Evolutionary conservation across 345 rosid species (phyloP), one percentile per base, ranked within the genome.

Genomic region (Boechera retrofracta): DNA sequence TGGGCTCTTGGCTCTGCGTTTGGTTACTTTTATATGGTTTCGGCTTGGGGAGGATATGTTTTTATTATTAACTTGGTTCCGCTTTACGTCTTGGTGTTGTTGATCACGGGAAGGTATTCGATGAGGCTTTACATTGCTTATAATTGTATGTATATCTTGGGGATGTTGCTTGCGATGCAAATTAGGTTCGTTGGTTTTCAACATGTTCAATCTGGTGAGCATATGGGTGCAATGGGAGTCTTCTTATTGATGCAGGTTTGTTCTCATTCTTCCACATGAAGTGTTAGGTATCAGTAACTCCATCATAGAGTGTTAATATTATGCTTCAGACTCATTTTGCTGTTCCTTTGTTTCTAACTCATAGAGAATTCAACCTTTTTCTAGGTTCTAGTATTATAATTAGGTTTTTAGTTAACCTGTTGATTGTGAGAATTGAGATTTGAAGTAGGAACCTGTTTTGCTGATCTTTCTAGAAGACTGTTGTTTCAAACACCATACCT

Each of bases 21-120:
- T 70, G 96, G 97, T 57, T 95, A 95, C 77, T 95, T 95, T 44
- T 95, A 92, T 60, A 95, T 95, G 99, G 99, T 95, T 65, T 95
- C 99, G 0, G 98, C 99, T 2, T 95, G 99, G 99, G 99, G 99
- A 56, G 99, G 99, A 6, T 95, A 96, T 83, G 96, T 96, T 59
- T 96, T 96, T 74, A 96, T 96, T 42, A 96, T 96, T 65, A 96
- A 96, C 81, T 82, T 96, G 86, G 64, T 96, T 53, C 99, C 99
- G 1, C 96, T 96, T 65, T 96, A 93, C 80, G 99, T 96, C 21
- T n/a, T 95, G 83, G 98, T 91, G 83, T 76, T 95, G 67, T 80
- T 95, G 84, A 80, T 92, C 49, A 91, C 98, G 5, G 99, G 99
- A 72, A 88, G 99, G 81, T 91, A 95, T 71, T 95, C 99, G 0